Percentiles rank a stretch among this genome's conserved stretches.
These are phyloP conservation scores for Ajuga chamaepitys DNA, from an alignment of 257 asterid species.

Conservation along the genomic window DNA sequence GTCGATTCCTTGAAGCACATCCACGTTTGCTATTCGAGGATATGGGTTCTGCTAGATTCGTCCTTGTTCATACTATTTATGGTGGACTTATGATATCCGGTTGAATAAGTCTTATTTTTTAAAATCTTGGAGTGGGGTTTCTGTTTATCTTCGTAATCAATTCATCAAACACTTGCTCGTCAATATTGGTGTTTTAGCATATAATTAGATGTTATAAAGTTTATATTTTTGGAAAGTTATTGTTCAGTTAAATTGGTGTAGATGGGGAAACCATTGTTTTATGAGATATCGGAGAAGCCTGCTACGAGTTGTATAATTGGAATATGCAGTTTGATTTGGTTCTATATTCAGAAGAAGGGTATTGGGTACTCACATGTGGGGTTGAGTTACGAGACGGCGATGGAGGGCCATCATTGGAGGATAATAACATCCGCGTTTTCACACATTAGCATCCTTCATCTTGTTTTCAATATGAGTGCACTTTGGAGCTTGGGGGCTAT, in stretches of 20 bases:
- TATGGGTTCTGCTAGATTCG: conserved; percentile 7
- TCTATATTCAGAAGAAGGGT: conserved; percentile 73
- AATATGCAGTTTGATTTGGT: conserved; percentile 74
- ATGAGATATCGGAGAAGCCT: conserved; percentile 85
- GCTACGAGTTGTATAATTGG: conserved; percentile 85
- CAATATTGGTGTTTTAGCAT: neutral
- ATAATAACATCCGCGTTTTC: conserved; percentile 84
- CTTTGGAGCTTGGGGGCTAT: conserved; percentile 92
- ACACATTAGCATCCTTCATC: conserved; percentile 84
- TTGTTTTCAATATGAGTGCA: conserved; percentile 90
- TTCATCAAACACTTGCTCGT: conserved; percentile 17
- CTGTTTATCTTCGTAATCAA: conserved; percentile 7
- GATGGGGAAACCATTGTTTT: conserved; percentile 91
- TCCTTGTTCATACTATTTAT: neutral
- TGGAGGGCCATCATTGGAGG: conserved; percentile 94
- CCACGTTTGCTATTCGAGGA: neutral
- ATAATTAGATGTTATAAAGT: conserved; percentile 6
- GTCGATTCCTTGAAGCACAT: neutral
- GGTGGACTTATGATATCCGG: conserved; percentile 5
- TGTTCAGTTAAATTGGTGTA: conserved; percentile 9
- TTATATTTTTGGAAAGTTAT: neutral
- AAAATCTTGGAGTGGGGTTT: conserved; percentile 7
- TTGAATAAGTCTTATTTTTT: neutral
- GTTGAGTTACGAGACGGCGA: conserved; percentile 75
- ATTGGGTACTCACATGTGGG: conserved; percentile 88